Percentiles rank a stretch among this genome's conserved stretches.
Evolutionary conservation across 2,329 filamentous ascomycete species (phyloP).

Genomic region (Aspergillus spinulosporus): DNA sequence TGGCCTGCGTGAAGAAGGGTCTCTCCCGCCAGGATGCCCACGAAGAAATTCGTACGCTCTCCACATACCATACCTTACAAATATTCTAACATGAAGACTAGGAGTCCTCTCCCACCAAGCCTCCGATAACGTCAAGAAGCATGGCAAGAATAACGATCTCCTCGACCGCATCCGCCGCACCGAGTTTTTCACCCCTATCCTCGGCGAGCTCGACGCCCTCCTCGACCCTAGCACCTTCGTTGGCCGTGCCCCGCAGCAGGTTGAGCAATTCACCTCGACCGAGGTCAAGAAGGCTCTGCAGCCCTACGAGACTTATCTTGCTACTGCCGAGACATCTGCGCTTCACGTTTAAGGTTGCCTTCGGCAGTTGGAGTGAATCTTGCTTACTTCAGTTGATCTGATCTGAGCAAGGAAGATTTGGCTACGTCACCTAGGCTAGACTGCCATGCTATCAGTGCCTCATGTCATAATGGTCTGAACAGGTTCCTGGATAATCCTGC

Average conservation of each 20-base stretch:
- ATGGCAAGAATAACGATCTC: constrained; percentile 77
- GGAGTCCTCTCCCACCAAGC: constrained; percentile 75
- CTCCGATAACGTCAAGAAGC: constrained; percentile 66
- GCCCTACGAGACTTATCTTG: constrained; percentile 46
- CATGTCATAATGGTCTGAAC: background rate
- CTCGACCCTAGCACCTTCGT: constrained; percentile 64
- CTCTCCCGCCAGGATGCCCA: constrained; percentile 77
- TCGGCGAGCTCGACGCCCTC: constrained; percentile 67
- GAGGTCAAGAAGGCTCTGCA: constrained; percentile 51
- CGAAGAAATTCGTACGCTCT: constrained; percentile 68
- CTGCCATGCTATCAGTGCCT: background rate
- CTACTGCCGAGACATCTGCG: constrained; percentile 40
- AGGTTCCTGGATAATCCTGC: background rate
- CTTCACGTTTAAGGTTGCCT: constrained; percentile 39
- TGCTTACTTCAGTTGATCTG: background rate
- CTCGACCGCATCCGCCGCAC: constrained; percentile 72
- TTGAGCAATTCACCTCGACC: constrained; percentile 53
- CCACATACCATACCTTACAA: background rate
- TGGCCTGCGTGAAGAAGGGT: constrained; percentile 72
- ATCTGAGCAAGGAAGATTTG: background rate
- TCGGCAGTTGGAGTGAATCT: background rate
- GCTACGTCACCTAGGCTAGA: background rate
- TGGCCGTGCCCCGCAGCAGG: constrained; percentile 56
- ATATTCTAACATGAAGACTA: constrained; percentile 22
- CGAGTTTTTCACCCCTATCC: constrained; percentile 72